A percentile compares a stretch with the other conserved stretches of the same genome.
Evolutionary conservation across 495 filamentous ascomycete genomes (phyloP).

Genomic region (Rhypophila decipiens): DNA sequence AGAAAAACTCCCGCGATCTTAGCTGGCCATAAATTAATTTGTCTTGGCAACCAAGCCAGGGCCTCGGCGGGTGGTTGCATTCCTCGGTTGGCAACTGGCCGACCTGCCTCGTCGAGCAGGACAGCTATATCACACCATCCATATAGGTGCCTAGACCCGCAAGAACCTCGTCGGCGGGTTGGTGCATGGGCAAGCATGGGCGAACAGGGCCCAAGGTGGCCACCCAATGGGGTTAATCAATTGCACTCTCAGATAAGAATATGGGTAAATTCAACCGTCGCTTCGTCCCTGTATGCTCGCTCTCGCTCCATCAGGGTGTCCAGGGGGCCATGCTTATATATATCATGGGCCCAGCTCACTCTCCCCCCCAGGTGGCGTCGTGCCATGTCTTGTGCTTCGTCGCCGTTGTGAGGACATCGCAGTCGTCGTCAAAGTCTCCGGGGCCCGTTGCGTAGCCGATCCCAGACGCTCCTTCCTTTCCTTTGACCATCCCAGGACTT

Average conservation of each 20-base stretch:
- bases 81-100: conserved; percentile 19
- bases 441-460: not conserved
- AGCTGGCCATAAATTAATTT: not conserved
- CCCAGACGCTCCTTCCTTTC: not conserved
- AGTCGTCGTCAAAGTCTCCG: too few species aligned
- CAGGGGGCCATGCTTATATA: too few species aligned
- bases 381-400: not conserved
- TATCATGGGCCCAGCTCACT: not conserved
- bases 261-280: conserved; percentile 26
- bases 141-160: conserved; percentile 5
- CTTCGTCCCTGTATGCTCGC: conserved; percentile 5
- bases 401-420: too few species aligned
- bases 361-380: too few species aligned
- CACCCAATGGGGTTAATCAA: conserved; percentile 23
- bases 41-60: not conserved
- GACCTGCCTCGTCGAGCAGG: conserved; percentile 25
- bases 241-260: conserved; percentile 18
- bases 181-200: too few species aligned
- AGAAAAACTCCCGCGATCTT: not conserved
- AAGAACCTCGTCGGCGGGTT: not conserved
- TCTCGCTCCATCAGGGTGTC: too few species aligned
- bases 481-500: not conserved
- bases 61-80: conserved; percentile 10
- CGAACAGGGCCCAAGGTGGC: too few species aligned
- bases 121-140: conserved; percentile 6